Conservation (phyloP, 73 alveolate genomes). For the Symbiodinium natans region DNA sequence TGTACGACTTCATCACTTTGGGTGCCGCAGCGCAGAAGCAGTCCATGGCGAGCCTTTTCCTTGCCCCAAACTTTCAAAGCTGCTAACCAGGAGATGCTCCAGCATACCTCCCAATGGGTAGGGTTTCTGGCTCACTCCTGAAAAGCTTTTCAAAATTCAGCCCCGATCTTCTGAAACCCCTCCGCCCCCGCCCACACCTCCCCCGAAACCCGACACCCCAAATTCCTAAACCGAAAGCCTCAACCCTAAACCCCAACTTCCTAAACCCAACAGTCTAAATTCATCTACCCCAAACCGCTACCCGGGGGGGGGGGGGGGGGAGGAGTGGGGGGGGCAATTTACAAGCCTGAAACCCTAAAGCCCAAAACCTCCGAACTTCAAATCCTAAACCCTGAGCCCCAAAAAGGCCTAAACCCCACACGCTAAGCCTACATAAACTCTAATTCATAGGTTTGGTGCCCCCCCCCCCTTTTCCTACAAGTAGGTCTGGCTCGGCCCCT, state of each 20-base stretch:
- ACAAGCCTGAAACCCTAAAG: too few relatives aligned
- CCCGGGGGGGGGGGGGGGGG: too few relatives aligned
- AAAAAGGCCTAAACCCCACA: not conserved
- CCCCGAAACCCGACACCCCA: too few relatives aligned
- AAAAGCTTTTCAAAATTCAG: too few relatives aligned
- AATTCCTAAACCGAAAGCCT: too few relatives aligned
- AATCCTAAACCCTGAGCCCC: too few relatives aligned
- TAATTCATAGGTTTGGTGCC: not conserved
- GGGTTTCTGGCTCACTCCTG: not conserved
- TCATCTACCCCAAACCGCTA: too few relatives aligned
- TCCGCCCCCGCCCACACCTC: too few relatives aligned
- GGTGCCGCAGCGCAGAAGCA: conserved; percentile 2
- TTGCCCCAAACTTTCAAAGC: not conserved
- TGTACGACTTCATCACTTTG: not conserved
- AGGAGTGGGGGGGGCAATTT: too few relatives aligned
- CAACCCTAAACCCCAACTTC: too few relatives aligned
- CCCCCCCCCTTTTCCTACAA: not conserved
- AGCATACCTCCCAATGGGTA: not conserved
- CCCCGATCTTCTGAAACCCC: not conserved
- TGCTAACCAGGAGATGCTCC: not conserved
- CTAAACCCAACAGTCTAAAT: too few relatives aligned
- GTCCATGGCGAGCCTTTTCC: not conserved
- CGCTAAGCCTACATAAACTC: not conserved
- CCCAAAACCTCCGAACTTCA: too few relatives aligned
- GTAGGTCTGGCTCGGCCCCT: not conserved